These are phyloP conservation scores for Candida taoyuanica DNA, from an alignment of 805 yeast species.

Conservation along the genomic window DNA sequence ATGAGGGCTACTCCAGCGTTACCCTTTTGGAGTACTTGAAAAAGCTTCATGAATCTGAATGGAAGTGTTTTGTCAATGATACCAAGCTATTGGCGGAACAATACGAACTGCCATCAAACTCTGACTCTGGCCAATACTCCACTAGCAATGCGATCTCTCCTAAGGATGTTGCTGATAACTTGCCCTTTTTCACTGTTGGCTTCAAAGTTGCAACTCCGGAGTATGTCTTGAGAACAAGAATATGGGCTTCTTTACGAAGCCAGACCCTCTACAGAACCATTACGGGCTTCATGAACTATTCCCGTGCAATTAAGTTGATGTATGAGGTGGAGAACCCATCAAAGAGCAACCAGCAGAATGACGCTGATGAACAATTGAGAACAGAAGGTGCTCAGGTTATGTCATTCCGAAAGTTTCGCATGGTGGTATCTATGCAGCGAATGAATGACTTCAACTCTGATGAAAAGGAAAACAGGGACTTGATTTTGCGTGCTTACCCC, in stretches of 20 bases:
- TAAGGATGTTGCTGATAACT: slow-evolving; percentile 36
- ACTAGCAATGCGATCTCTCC: slow-evolving; percentile 9
- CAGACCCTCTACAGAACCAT: slow-evolving; percentile 74
- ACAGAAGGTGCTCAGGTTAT: slow-evolving; percentile 45
- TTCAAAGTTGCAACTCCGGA: slow-evolving; percentile 58
- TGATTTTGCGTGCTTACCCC: slow-evolving; percentile 60
- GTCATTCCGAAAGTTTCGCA: slow-evolving; percentile 59
- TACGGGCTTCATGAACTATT: slow-evolving; percentile 70
- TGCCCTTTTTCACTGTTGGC: slow-evolving; percentile 62
- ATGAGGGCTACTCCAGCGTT: slow-evolving; percentile 54
- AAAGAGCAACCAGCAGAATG: slow-evolving; percentile 4
- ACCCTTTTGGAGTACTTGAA: slow-evolving; percentile 69
- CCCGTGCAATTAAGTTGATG: slow-evolving; percentile 61
- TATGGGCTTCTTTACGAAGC: slow-evolving; percentile 72
- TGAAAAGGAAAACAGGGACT: slow-evolving; percentile 55
- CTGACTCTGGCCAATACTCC: slow-evolving; percentile 16
- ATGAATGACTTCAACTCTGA: slow-evolving; percentile 48
- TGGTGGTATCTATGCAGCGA: slow-evolving; percentile 64
- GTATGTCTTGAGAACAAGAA: slow-evolving; percentile 55
- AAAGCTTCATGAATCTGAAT: slow-evolving; percentile 57
- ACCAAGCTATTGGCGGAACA: slow-evolving; percentile 54
- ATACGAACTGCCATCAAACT: slow-evolving; percentile 25
- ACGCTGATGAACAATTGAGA: slow-evolving; percentile 32
- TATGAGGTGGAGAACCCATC: slow-evolving; percentile 52
- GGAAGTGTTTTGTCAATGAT: slow-evolving; percentile 68